Evolutionary conservation across 1,284 basidiomycete species (phyloP), one percentile per base, ranked within the genome.

Genomic region (Blastosporella zonata): DNA sequence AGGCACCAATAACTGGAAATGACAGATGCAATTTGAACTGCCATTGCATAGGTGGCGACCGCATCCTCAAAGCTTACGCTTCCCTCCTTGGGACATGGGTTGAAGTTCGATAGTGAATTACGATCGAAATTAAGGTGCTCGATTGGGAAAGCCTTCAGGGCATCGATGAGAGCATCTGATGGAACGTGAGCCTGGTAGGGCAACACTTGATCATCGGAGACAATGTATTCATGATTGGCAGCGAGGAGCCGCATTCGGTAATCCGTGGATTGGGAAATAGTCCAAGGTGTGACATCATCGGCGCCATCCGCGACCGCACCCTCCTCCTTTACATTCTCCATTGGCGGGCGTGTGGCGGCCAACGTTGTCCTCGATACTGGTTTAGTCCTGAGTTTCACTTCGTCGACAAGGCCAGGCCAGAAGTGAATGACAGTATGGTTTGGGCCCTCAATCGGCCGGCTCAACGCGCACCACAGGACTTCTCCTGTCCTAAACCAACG

Each of bases 321-420:
- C 20, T 45, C 43, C 13, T 56, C 50, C 17, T 53, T 56, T 33
- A 49, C 52, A 33, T 47, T 59, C 49, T 43, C 42, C 45, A 28
- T 40, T 29, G 52, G 41, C 17, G 45, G 39, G 20, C 18, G 34
- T 37, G 46, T 27, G 23, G 23, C 56, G 55, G 21, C 62, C 53
- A 2, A 63, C 17, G 62, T 62, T 20, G 43, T 54, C 21, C 42
- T 60, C n/a, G 59, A 65, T n/a, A 62, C 45, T 43, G 67, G 47
- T 37, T 47, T 46, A 4, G 62, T 62, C 59, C 78, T 81, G 48
- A 84, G 64, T 40, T 71, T 74, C 6, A 71, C 62, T 49, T 86
- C 78, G 15, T 84, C 74, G 8, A 90, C 74, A 15, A 90, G 59
- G 1, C 75, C 85, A 1, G 88, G 88, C 88, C 88, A 91, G 55